phyloP scores from a whole-genome alignment of 2,329 filamentous ascomycete species.

The Cordyceps pruinosa region DNA sequence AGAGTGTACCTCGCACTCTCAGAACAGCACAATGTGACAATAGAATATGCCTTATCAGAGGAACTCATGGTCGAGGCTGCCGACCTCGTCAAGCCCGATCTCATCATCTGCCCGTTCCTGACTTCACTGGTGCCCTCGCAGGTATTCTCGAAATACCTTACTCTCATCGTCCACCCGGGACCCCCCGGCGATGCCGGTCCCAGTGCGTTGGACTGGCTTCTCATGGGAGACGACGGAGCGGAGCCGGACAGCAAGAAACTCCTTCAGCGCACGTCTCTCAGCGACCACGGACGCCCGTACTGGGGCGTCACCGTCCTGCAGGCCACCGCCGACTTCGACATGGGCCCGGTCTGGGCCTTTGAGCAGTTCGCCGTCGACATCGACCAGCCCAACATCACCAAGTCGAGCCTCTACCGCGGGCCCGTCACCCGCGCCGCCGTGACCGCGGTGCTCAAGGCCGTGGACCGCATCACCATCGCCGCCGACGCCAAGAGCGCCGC shows the following conservation, averaged over 20 bases:
- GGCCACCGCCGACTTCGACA: constrained; percentile 34
- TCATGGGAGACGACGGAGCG: constrained; percentile 35
- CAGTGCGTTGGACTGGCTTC: constrained; percentile 34
- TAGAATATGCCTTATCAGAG: constrained; percentile 32
- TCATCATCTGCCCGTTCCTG: constrained; percentile 37
- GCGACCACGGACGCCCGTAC: constrained; percentile 27
- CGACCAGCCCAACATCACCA: constrained; percentile 31
- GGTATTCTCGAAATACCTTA: constrained; percentile 30
- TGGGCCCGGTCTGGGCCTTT: constrained; percentile 37
- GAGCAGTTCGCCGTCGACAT: constrained; percentile 36
- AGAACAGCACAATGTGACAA: constrained; percentile 29
- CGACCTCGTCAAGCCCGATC: constrained; percentile 28
- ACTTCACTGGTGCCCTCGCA: constrained; percentile 30
- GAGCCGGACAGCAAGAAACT: constrained; percentile 24
- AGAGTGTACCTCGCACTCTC: constrained; percentile 30
- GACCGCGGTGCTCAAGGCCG: constrained; percentile 28
- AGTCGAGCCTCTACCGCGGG: constrained; percentile 34
- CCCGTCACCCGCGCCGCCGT: constrained; percentile 32
- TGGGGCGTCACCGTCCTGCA: constrained; percentile 36
- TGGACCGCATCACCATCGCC: constrained; percentile 28
- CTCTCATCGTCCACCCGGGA: constrained; percentile 35
- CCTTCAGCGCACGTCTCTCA: constrained; percentile 21
- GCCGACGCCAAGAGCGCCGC: constrained; percentile 10
- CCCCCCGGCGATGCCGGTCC: constrained; percentile 36
- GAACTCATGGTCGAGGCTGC: constrained; percentile 32